These are phyloP conservation scores for Dictyostelium firmibasis DNA, from an alignment of 78 protist genomes.

Conservation along the genomic window DNA sequence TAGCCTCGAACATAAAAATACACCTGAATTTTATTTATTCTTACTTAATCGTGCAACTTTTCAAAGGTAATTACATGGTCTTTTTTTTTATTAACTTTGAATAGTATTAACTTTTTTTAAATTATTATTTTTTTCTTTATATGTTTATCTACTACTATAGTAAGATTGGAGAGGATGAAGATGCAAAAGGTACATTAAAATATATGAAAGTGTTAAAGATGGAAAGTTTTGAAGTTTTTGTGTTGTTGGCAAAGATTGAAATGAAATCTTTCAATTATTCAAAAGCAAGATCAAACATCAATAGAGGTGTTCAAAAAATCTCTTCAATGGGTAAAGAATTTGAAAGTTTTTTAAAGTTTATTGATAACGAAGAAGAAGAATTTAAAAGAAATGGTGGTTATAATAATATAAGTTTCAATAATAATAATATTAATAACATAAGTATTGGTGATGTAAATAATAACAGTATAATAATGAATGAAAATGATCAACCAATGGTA, in stretches of 20 bases:
- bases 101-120: too few species aligned
- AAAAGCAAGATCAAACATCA: slow-evolving; percentile 5
- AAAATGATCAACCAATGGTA: slow-evolving; percentile 17
- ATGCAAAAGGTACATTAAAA: slow-evolving; percentile 40
- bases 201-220: slow-evolving; percentile 39
- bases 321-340: neutral
- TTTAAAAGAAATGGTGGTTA: neutral
- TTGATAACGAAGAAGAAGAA: neutral
- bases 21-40: neutral
- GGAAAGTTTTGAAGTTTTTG: neutral
- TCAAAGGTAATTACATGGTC: neutral
- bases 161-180: slow-evolving; percentile 10
- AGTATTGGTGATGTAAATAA: neutral
- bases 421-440: neutral
- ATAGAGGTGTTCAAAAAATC: slow-evolving; percentile 25
- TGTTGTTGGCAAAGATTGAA: slow-evolving; percentile 10
- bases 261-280: neutral
- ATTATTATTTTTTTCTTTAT: neutral
- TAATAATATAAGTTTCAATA: neutral
- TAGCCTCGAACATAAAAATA: neutral
- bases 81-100: neutral
- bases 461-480: neutral
- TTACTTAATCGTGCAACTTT: neutral
- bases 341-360: neutral
- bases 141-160: neutral